Conservation (phyloP, 257 asterid species). For the Solanum paucissectum region DNA sequence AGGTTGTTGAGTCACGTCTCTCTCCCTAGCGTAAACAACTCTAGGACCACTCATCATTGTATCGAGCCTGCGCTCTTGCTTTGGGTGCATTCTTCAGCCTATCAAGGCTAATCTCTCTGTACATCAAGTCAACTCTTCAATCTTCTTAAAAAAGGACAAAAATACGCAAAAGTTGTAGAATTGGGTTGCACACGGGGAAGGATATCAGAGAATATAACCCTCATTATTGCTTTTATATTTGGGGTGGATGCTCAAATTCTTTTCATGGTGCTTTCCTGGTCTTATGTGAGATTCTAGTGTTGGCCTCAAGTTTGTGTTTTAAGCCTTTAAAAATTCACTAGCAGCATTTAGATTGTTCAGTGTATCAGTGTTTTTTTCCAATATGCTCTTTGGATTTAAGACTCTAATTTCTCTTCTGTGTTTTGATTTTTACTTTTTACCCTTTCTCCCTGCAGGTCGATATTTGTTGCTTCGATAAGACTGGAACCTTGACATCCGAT, state of each 20-base stretch:
- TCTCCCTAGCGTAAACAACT: background rate
- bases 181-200: background rate
- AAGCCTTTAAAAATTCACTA: background rate
- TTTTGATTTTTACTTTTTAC: conserved; percentile 3
- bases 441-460: conserved; percentile 63
- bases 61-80: background rate
- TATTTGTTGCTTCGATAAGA: conserved; percentile 97
- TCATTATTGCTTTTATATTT: background rate
- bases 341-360: background rate
- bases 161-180: background rate
- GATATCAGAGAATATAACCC: background rate
- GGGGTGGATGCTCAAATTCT: background rate
- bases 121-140: background rate
- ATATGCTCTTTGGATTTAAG: background rate
- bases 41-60: background rate
- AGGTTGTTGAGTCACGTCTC: background rate
- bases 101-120: background rate
- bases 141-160: background rate
- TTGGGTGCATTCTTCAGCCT: background rate
- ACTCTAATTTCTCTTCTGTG: background rate
- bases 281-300: background rate
- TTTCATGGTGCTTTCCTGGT: background rate
- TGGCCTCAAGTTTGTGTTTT: background rate
- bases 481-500: conserved; percentile 97
- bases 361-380: background rate